phyloP scores from a whole-genome alignment of 2,329 filamentous ascomycete genomes.

The Aspergillus udagawae region DNA sequence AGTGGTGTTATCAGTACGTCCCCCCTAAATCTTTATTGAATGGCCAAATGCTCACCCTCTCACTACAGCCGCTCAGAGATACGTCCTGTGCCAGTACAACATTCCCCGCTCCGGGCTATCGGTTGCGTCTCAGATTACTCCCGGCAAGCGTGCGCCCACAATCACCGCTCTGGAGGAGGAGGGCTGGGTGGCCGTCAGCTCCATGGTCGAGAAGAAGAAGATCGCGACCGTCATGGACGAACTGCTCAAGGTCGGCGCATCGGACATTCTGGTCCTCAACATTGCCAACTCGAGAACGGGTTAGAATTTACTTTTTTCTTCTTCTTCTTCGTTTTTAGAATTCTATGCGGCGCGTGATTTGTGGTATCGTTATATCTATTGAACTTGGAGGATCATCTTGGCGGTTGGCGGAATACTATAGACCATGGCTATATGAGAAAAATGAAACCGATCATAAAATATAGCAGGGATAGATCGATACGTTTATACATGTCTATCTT shows the following conservation, averaged over 20 bases:
- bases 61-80: constrained; percentile 71
- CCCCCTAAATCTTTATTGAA: neutral
- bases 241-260: constrained; percentile 69
- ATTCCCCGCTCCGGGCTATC: constrained; percentile 67
- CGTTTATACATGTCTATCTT: neutral
- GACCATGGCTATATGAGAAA: neutral
- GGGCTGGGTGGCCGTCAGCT: constrained; percentile 89
- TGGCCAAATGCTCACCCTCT: neutral
- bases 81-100: constrained; percentile 96
- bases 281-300: constrained; percentile 72
- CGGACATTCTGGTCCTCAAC: constrained; percentile 79
- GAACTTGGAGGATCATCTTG: neutral
- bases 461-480: neutral
- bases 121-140: constrained; percentile 72
- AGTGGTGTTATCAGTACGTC: constrained; percentile 78
- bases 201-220: constrained; percentile 87
- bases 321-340: neutral
- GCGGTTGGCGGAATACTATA: neutral
- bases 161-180: constrained; percentile 84
- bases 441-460: neutral
- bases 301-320: constrained; percentile 16
- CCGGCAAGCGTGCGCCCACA: constrained; percentile 89
- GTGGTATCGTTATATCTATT: constrained; percentile 6
- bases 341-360: constrained; percentile 3
- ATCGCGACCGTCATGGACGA: constrained; percentile 86